Evolutionary conservation across 2,329 filamentous ascomycete genomes (phyloP).

Genomic region (Aotearoamyces nothofagi): DNA sequence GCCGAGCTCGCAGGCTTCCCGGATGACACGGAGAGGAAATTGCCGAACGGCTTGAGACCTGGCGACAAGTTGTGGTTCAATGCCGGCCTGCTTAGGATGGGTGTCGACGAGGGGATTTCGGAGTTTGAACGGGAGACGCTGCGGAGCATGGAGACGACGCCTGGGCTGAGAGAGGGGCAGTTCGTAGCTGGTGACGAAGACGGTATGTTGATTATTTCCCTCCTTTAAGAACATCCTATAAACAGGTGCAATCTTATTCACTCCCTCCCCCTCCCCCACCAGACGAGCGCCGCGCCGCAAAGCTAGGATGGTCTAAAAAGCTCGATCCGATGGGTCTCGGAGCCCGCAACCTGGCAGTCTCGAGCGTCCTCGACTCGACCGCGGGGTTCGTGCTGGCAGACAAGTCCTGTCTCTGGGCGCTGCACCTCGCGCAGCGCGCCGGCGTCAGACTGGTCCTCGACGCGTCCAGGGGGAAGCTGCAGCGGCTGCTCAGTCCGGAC

Average conservation of each 20-base stretch:
- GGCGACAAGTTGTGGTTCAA: constrained; percentile 4
- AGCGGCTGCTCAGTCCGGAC: constrained; percentile 3
- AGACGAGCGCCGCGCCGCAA: constrained; percentile 1
- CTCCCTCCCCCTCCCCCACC: too few relatives aligned
- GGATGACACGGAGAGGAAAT: too few relatives aligned
- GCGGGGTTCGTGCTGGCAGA: constrained; percentile 4
- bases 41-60: constrained; percentile 2
- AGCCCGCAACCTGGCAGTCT: not conserved
- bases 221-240: too few relatives aligned
- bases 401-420: constrained; percentile 3
- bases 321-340: constrained; percentile 2
- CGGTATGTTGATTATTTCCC: too few relatives aligned
- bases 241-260: too few relatives aligned
- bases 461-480: constrained; percentile 10
- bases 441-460: constrained; percentile 16
- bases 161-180: constrained; percentile 3
- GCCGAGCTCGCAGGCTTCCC: constrained; percentile 1
- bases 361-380: constrained; percentile 4
- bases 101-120: constrained; percentile 1
- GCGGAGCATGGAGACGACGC: constrained; percentile 1
- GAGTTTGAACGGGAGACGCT: constrained; percentile 2
- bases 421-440: constrained; percentile 4
- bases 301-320: constrained; percentile 1
- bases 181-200: constrained; percentile 2
- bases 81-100: constrained; percentile 2